Evolutionary conservation across 768 basidiomycete species (phyloP).

Genomic region (Glaciozyma antarctica): DNA sequence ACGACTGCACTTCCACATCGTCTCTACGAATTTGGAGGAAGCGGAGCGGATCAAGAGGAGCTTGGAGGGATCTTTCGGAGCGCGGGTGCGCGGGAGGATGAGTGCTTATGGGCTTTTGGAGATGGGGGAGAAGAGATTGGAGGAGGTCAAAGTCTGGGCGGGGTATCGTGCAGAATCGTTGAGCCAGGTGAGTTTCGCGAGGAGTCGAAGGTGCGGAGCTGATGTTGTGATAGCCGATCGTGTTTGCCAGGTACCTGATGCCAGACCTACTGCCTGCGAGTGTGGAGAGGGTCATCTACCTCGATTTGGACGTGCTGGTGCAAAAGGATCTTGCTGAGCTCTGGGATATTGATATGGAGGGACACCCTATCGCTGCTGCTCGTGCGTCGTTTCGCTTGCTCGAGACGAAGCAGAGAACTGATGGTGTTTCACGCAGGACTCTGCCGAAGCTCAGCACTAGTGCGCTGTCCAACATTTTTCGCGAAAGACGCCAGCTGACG

Average conservation of each 20-base stretch:
- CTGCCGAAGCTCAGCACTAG: neutral
- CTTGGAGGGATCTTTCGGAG: neutral
- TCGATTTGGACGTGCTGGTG: slow-evolving; percentile 5
- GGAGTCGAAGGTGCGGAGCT: neutral
- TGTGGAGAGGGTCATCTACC: slow-evolving; percentile 2
- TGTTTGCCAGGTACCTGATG: slow-evolving; percentile 4
- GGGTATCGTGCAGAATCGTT: neutral
- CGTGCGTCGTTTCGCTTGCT: neutral
- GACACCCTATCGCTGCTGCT: slow-evolving; percentile 3
- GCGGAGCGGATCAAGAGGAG: too few species aligned
- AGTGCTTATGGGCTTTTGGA: neutral
- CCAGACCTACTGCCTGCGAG: neutral
- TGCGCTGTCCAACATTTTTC: neutral
- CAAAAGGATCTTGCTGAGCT: slow-evolving; percentile 1
- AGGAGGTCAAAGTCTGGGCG: neutral
- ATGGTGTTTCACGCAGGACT: neutral
- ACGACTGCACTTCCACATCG: slow-evolving; percentile 3
- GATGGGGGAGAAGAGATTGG: neutral
- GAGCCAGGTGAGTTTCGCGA: neutral
- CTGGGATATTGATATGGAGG: slow-evolving; percentile 1
- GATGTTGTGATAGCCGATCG: neutral
- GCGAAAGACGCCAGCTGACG: too few species aligned
- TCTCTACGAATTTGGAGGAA: neutral
- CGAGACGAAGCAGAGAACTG: too few species aligned
- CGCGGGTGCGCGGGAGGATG: neutral